Base-by-base conservation (phyloP, 345 rosid species). In the Syzygium aqueum region DNA sequence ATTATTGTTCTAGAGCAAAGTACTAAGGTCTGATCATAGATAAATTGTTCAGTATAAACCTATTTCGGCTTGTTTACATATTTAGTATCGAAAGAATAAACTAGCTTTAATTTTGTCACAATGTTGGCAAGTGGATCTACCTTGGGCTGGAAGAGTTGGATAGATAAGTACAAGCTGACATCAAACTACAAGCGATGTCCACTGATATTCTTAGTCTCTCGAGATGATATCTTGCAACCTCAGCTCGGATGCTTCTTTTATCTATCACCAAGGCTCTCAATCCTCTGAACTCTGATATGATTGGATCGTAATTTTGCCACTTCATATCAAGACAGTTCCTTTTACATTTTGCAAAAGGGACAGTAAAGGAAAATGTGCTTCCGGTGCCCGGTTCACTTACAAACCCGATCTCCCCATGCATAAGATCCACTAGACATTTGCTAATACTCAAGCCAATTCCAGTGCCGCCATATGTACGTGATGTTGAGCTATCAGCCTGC, bases 401-500 rank as follows among this genome's bases (percentile, higher is more conserved):
- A 87, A 97, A 97, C 49, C 96, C 98, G 23, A 97, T 97, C 90
- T 97, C 96, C 77, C 99, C 99, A 21, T 90, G 94, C 99, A 97
- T 97, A 84, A 97, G 98, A 87, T 94, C 96, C 88, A 97, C 99
- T 86, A 97, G 92, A 90, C 93, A 94, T 88, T 93, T 94, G 94
- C 99, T 95, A 80, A 97, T 95, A 91, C 99, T 97, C 88, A 97
- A 90, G 84, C 99, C 99, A 85, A 97, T 97, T 85, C 99, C 99
- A 27, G 99, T 97, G 37, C 99, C 99, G 87, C 99, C 99, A 90
- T 97, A 93, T 27, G 95, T 96, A 67, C 99, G 94, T 13, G 99
- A 97, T 51, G 99, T 97, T 84, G 99, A 97, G 88, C 99, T 97
- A 87, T 97, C 99, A 13, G 98, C 99, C 91, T 97, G 99, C 95